Base-by-base conservation (phyloP, 2,329 filamentous ascomycete species). In the Ceratocystis diversiconidia region DNA sequence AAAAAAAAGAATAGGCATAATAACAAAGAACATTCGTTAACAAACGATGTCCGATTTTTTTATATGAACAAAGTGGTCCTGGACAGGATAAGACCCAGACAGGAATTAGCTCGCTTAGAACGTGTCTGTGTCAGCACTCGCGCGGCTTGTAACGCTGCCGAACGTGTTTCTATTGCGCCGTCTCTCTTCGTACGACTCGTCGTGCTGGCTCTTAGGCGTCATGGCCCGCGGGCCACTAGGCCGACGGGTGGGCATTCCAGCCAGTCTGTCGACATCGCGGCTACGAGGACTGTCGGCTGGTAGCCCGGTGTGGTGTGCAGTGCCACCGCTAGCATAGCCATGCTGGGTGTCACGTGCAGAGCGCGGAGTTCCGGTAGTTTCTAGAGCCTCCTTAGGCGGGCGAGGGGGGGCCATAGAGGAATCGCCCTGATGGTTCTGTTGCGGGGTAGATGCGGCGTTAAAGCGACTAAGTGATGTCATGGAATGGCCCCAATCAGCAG, bases 381-480 rank as follows among this genome's bases (percentile, higher is more conserved):
- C 80, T 0, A 86, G 73, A 0, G 82, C 81, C 74, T 86, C 84
- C 75, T 87, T 87, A 4, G 84, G 84, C 44, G 84, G 84, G 2
- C 82, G 79, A 0, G 82, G 80, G 1, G 83, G 84, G 1, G 75
- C 79, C 5, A 73, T 70, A 36, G 70, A 71, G 5, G 73, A 72
- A n/a, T 73, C 72, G 1, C 73, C 73, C 36, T 1, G 79, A 76
- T 4, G 15, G 46, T n/a, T 28, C 8, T 28, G 19, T 15, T 1
- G 80, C 80, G 25, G 74, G 69, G 80, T 77, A 65, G 74, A 72
- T 70, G 79, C 75, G 32, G 73, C 73, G 1, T 78, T 76, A 68
- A 82, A 79, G 7, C 82, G 79, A 70, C 80, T 76, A 6, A 87
- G 76, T 69, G 82, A 85, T 46, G 80, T 83, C 59, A 78, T 79